phyloP scores from a whole-genome alignment of 2,329 filamentous ascomycete species.

The Pseudogymnoascus sp. region DNA sequence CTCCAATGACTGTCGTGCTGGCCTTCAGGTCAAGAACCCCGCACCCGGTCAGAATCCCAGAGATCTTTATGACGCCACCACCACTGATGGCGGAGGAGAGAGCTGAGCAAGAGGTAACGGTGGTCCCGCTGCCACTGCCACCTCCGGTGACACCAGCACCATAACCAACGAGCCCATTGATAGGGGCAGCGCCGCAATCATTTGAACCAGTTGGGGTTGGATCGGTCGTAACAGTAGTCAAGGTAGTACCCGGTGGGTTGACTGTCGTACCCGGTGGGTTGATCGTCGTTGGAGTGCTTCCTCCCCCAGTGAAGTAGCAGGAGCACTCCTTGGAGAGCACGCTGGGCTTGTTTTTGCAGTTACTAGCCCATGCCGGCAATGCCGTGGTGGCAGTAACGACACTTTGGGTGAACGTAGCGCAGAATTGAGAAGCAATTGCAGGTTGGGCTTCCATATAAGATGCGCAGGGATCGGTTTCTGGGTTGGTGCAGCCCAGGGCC shows the following conservation, averaged over 20 bases:
- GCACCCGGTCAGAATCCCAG: slow-evolving; percentile 30
- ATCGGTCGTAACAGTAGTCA: slow-evolving; percentile 13
- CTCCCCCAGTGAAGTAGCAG: slow-evolving; percentile 22
- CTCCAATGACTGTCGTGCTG: slow-evolving; percentile 37
- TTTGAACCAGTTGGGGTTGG: neutral
- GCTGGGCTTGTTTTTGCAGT: slow-evolving; percentile 23
- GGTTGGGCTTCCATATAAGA: slow-evolving; percentile 4
- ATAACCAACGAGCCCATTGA: neutral
- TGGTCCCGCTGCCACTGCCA: slow-evolving; percentile 34
- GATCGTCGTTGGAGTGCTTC: slow-evolving; percentile 14
- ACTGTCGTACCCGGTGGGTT: too few relatives aligned
- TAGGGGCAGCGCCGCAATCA: neutral
- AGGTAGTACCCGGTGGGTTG: slow-evolving; percentile 14
- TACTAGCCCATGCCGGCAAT: slow-evolving; percentile 25
- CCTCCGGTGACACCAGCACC: slow-evolving; percentile 31
- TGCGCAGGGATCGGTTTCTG: neutral
- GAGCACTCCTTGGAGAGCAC: slow-evolving; percentile 27
- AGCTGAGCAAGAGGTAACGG: slow-evolving; percentile 36
- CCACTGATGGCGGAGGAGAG: slow-evolving; percentile 29
- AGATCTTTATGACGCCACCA: slow-evolving; percentile 32
- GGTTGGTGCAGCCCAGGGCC: neutral
- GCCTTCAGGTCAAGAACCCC: slow-evolving; percentile 31
- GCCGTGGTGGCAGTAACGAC: slow-evolving; percentile 21
- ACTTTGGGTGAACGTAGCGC: slow-evolving; percentile 11
- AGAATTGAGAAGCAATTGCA: slow-evolving; percentile 11